phyloP scores from a whole-genome alignment of 2,329 filamentous ascomycete species.

The Colletotrichum shisoi region DNA sequence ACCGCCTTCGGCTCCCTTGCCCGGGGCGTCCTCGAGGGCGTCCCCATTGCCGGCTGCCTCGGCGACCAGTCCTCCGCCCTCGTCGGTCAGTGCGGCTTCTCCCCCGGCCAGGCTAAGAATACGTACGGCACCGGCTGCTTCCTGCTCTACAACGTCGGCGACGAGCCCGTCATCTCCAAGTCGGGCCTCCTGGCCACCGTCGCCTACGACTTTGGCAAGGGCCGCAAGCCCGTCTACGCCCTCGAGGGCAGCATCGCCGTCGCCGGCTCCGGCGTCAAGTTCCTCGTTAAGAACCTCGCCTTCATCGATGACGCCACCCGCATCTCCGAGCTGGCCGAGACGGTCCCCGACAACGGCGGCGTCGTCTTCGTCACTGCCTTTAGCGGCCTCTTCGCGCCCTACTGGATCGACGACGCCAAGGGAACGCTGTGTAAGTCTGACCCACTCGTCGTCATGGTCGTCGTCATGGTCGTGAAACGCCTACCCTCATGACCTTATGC shows the following conservation, averaged over 20 bases:
- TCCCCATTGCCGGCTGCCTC: constrained; percentile 81
- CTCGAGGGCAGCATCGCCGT: constrained; percentile 86
- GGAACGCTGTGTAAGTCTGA: constrained; percentile 75
- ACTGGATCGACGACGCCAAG: constrained; percentile 93
- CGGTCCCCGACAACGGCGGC: constrained; percentile 76
- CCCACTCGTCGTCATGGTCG: neutral
- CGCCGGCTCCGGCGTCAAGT: constrained; percentile 81
- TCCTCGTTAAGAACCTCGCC: constrained; percentile 70
- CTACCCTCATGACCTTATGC: neutral
- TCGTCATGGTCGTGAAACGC: no score
- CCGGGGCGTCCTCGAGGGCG: constrained; percentile 71
- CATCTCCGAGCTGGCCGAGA: constrained; percentile 61
- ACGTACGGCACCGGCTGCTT: constrained; percentile 93
- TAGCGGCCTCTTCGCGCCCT: constrained; percentile 87
- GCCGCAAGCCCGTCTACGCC: constrained; percentile 72
- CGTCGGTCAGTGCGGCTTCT: constrained; percentile 86
- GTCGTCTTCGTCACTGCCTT: constrained; percentile 90
- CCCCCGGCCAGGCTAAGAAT: constrained; percentile 84
- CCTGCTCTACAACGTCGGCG: constrained; percentile 86
- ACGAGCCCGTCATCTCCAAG: constrained; percentile 83
- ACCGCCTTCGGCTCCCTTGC: constrained; percentile 74
- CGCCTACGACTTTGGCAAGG: constrained; percentile 78
- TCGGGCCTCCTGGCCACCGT: constrained; percentile 86
- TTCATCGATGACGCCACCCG: constrained; percentile 62
- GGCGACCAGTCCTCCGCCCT: constrained; percentile 88